Percentiles rank a stretch among this genome's conserved stretches.
Evolutionary conservation across 2,329 filamentous ascomycete genomes (phyloP).

Genomic region (Rosellinia necatrix): DNA sequence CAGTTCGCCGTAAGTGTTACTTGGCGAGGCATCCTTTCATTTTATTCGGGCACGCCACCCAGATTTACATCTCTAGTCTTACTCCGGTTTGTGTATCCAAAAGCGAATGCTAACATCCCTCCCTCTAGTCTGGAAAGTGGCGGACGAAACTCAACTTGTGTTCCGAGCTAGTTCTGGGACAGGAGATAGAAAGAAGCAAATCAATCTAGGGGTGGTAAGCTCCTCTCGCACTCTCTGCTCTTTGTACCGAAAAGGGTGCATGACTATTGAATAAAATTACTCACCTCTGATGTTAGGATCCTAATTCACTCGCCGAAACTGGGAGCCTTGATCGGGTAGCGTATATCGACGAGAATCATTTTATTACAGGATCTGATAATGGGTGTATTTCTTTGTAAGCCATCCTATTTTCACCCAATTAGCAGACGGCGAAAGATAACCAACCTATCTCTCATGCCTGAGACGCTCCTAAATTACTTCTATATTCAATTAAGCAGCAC

Average conservation of each 20-base stretch:
- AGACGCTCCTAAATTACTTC: no score
- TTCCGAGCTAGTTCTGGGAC: constrained; percentile 78
- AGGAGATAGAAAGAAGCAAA: constrained; percentile 56
- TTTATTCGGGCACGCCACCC: background rate
- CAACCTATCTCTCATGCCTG: background rate
- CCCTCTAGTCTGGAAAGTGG: constrained; percentile 79
- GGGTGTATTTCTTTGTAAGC: constrained; percentile 79
- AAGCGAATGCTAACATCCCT: background rate
- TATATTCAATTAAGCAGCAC: constrained; percentile 45
- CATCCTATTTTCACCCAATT: background rate
- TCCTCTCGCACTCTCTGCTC: background rate
- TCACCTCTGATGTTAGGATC: constrained; percentile 39
- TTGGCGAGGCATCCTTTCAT: background rate
- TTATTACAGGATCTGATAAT: constrained; percentile 93
- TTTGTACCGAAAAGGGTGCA: background rate
- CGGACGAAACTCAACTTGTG: constrained; percentile 92
- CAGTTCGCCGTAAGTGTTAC: constrained; percentile 61
- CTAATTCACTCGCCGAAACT: constrained; percentile 65
- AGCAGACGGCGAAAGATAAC: background rate
- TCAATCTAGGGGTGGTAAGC: constrained; percentile 22
- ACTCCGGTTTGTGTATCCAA: no score
- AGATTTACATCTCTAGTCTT: background rate
- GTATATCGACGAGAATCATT: constrained; percentile 85
- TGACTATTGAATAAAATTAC: constrained; percentile 34
- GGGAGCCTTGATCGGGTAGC: constrained; percentile 91